Base-by-base conservation (phyloP, 2,329 filamentous ascomycete genomes). In the Fusarium sterilihyphosum region DNA sequence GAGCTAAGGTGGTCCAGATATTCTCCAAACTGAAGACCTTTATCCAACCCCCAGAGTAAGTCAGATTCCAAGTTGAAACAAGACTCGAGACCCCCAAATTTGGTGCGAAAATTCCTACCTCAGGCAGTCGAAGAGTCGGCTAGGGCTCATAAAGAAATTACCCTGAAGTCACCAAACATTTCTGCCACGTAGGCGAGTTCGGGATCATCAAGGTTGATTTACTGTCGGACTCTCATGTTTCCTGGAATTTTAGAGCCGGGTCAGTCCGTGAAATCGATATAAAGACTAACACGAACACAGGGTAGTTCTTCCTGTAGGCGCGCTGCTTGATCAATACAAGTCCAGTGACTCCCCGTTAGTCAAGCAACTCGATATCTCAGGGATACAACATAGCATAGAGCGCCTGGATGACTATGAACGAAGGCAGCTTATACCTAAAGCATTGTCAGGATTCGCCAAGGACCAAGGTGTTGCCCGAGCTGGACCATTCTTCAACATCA, bases 291-390 rank as follows among this genome's bases (percentile, higher is more conserved):
- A 18, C 11, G 6, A 17, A 17, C 26, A 71, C 71, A 88, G 88
- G 56, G 91, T 98, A 73, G 88, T 95, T 61, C 86, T 99, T 11
- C 96, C 96, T 1, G 95, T 98, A 18, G 89, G 90, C n/a, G 90
- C 92, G 22, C 87, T 99, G 24, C 83, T 98, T 62, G 92, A 95
- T 76, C 96, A 98, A 81, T 98, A 97, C 87, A 97, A 97, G 82
- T 79, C 93, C 29, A 90, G 90, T 43, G 87, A 91, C 44, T 92
- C 92, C 18, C 86, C 92, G 2, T 87, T 98, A 43, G 90, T 99
- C 73, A 92, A 94, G 73, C 94, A 97, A 80, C 93, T 98, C 77
- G 95, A 98, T 82, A 85, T 98, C 46, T 88, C 93, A 24, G 98
- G 97, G 80, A 93, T 98, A 43, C 94, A 97, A 79, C 94, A 97